Conservation (phyloP, 306 rosid genomes). For the Inga leiocalycina region DNA sequence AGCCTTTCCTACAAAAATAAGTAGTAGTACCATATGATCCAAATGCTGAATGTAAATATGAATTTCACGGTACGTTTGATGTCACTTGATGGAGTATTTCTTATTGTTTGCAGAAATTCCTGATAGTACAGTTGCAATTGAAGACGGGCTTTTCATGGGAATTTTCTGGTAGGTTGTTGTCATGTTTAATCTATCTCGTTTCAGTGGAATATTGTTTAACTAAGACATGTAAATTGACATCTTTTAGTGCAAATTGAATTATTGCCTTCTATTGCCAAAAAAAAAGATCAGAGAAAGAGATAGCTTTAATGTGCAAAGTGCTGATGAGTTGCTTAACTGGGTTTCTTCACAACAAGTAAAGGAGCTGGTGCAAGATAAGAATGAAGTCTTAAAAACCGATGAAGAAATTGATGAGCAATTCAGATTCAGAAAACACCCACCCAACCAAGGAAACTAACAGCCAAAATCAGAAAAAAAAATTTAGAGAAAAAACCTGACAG, state of each 20-base stretch:
- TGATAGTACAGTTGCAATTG: slow-evolving; percentile 39
- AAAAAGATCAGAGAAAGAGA: background rate
- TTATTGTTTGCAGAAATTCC: slow-evolving; percentile 49
- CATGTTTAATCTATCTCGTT: background rate
- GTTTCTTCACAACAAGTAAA: slow-evolving; percentile 58
- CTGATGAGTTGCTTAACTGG: slow-evolving; percentile 38
- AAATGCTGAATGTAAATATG: too few species aligned
- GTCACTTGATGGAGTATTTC: slow-evolving; percentile 31
- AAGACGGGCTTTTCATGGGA: slow-evolving; percentile 52
- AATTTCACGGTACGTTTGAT: slow-evolving; percentile 1
- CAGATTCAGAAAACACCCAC: too few species aligned
- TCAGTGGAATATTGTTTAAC: slow-evolving; percentile 5
- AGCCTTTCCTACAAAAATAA: too few species aligned
- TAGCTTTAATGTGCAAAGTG: slow-evolving; percentile 1
- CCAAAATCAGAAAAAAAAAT: too few species aligned
- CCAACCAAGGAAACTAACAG: too few species aligned
- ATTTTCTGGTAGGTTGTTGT: slow-evolving; percentile 58
- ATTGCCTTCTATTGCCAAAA: background rate
- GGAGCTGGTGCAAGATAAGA: slow-evolving; percentile 62
- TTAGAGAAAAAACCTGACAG: too few species aligned
- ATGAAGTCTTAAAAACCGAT: slow-evolving; percentile 37
- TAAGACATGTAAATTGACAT: slow-evolving; percentile 15
- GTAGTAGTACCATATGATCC: too few species aligned
- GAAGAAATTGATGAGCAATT: too few species aligned
- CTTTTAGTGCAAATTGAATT: background rate